A percentile compares a stretch with the other conserved stretches of the same genome.
These are phyloP conservation scores for Saccharomyces eubayanus DNA, from an alignment of 805 yeast genomes.

Conservation along the genomic window DNA sequence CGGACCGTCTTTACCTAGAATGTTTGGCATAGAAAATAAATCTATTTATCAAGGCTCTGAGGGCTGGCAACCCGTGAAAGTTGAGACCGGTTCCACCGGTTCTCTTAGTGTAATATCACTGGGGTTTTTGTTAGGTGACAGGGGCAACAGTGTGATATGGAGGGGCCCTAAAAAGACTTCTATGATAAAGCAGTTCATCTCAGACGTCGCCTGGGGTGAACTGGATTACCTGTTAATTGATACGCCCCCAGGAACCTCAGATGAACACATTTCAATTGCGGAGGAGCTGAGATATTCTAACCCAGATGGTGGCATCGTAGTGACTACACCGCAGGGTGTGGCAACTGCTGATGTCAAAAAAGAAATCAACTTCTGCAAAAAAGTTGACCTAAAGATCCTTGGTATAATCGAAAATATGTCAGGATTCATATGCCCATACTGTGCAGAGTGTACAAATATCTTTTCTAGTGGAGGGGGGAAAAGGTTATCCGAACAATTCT, in stretches of 20 bases:
- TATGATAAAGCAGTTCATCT: slow-evolving; percentile 88
- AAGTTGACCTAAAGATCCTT: slow-evolving; percentile 68
- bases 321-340: slow-evolving; percentile 92
- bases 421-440: slow-evolving; percentile 90
- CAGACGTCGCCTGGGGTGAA: slow-evolving; percentile 86
- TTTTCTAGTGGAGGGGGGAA: slow-evolving; percentile 92
- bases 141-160: slow-evolving; percentile 95
- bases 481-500: slow-evolving; percentile 51
- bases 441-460: slow-evolving; percentile 85
- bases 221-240: slow-evolving; percentile 74
- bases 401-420: slow-evolving; percentile 96
- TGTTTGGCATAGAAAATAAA: slow-evolving; percentile 80
- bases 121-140: slow-evolving; percentile 74
- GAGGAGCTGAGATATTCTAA: slow-evolving; percentile 67
- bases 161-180: slow-evolving; percentile 98
- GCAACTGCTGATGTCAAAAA: slow-evolving; percentile 91
- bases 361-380: slow-evolving; percentile 84
- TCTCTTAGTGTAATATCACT: slow-evolving; percentile 69
- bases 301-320: slow-evolving; percentile 89
- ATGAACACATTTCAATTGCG: slow-evolving; percentile 94
- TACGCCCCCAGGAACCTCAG: slow-evolving; percentile 98
- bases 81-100: slow-evolving; percentile 24
- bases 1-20: slow-evolving; percentile 92
- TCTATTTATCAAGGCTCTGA: slow-evolving; percentile 73
- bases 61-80: slow-evolving; percentile 89